Evolutionary conservation across 257 asterid species (phyloP).

Genomic region (Verbena officinalis): DNA sequence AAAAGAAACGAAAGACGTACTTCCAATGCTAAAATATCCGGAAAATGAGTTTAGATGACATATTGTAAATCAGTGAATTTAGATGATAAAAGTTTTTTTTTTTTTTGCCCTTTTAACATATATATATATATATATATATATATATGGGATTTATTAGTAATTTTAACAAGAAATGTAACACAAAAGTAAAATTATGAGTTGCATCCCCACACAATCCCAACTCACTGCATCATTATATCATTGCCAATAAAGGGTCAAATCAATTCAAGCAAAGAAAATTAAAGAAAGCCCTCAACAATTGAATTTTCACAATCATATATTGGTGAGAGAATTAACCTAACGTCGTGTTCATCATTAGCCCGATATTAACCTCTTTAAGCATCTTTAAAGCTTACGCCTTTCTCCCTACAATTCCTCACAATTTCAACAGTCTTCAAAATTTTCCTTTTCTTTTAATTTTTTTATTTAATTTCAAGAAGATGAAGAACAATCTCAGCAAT

Average conservation of each 20-base stretch:
- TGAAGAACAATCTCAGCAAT: constrained; percentile 74
- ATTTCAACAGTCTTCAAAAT: constrained; percentile 1
- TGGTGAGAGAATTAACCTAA: constrained; percentile 35
- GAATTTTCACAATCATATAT: constrained; percentile 32
- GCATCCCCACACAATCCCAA: too few relatives aligned
- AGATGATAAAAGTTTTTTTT: too few relatives aligned
- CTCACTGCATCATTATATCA: constrained; percentile 16
- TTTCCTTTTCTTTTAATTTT: not conserved
- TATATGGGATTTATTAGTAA: too few relatives aligned
- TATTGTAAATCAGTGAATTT: too few relatives aligned
- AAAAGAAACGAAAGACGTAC: too few relatives aligned
- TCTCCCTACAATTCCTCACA: constrained; percentile 25
- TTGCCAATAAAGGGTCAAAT: constrained; percentile 1
- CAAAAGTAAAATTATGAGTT: too few relatives aligned
- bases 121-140: too few relatives aligned
- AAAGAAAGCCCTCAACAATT: not conserved
- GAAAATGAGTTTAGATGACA: too few relatives aligned
- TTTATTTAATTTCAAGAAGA: constrained; percentile 17
- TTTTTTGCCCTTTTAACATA: too few relatives aligned
- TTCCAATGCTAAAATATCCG: too few relatives aligned
- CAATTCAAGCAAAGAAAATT: not conserved
- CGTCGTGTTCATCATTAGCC: constrained; percentile 28
- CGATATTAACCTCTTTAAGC: constrained; percentile 26
- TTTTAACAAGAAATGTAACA: too few relatives aligned
- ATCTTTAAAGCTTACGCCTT: constrained; percentile 50